phyloP scores from a whole-genome alignment of 2,329 filamentous ascomycete genomes.

The Nemania serpens region DNA sequence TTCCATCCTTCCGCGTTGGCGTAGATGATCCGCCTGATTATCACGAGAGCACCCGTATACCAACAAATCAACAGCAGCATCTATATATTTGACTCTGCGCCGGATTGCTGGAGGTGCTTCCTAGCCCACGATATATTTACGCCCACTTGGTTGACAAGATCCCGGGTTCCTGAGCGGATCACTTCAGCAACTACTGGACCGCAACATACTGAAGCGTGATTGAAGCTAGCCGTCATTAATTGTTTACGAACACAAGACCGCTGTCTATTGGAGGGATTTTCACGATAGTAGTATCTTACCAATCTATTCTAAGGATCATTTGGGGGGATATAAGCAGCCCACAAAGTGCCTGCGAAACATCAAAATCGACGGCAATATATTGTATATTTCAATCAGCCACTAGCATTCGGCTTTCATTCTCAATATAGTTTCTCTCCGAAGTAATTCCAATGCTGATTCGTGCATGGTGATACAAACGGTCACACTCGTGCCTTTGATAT shows the following conservation, averaged over 20 bases:
- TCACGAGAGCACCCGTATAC: too few species aligned
- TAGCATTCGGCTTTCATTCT: not conserved
- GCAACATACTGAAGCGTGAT: not conserved
- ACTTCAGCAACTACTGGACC: not conserved
- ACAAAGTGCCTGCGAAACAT: not conserved
- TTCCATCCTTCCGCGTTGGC: too few species aligned
- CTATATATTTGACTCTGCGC: too few species aligned
- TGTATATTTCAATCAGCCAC: not conserved
- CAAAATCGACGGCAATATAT: constrained; percentile 5
- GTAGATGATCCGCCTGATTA: too few species aligned
- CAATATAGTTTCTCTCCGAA: constrained; percentile 2
- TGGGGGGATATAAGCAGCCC: too few species aligned
- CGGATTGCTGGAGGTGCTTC: too few species aligned
- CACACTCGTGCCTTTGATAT: not conserved
- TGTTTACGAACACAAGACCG: not conserved
- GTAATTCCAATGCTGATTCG: constrained; percentile 1
- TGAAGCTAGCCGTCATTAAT: not conserved
- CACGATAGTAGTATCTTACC: constrained; percentile 4
- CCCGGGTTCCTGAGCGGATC: not conserved
- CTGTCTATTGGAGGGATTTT: not conserved
- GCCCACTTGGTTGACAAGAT: not conserved
- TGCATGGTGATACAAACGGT: constrained; percentile 9
- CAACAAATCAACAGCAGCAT: too few species aligned
- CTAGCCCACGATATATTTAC: too few species aligned
- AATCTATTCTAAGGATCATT: not conserved